Evolutionary conservation across 192 early-diverging fungal genomes (phyloP), one percentile per base, ranked within the genome.

Genomic region (Gorgonomyces haynaldii): DNA sequence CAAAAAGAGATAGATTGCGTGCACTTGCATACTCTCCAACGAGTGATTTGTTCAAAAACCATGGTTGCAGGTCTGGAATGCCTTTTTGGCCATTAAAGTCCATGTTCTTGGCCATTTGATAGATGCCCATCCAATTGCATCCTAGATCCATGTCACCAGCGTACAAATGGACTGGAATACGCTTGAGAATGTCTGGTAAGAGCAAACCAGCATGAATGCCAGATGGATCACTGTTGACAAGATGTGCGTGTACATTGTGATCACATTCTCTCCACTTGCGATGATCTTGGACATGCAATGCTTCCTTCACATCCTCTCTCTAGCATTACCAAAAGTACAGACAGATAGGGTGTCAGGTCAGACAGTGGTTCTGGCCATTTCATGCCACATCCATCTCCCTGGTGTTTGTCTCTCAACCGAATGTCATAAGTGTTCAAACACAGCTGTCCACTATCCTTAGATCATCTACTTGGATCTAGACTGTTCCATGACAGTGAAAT

Each of bases 71-170:
- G 32, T 8, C 81, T 53, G 62, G 37, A 52, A 82, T 80, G 20
- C 84, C 85, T 31, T 39, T 53, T 5, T 27, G 21, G 0, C 74
- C 82, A 30, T 65, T 62, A 81, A 84, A 85, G 32, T 69, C 67
- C 63, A 88, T 54, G 27, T 72, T 66, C 4, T 66, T 67, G 31
- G 86, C 74, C 55, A 86, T 60, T 30, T 68, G 70, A 37, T 78
- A 60, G 0, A 77, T 79, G 17, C 86, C 86, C 16, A 77, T 52
- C 42, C 68, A 65, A 52, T 89, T 89, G 57, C 86, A 89, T 37
- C 86, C 84, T 37, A 88, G 48, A 52, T 89, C 86, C 47, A 73
- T 52, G 31, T 84, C 81, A 4, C 86, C 86, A 50, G 82, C 86
- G 32, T 9, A 34, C 8, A 34, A n/a, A 34, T 34, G 8, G 32